Evolutionary conservation across 1,284 basidiomycete genomes (phyloP).

Genomic region (Marasmius tenuissimus): DNA sequence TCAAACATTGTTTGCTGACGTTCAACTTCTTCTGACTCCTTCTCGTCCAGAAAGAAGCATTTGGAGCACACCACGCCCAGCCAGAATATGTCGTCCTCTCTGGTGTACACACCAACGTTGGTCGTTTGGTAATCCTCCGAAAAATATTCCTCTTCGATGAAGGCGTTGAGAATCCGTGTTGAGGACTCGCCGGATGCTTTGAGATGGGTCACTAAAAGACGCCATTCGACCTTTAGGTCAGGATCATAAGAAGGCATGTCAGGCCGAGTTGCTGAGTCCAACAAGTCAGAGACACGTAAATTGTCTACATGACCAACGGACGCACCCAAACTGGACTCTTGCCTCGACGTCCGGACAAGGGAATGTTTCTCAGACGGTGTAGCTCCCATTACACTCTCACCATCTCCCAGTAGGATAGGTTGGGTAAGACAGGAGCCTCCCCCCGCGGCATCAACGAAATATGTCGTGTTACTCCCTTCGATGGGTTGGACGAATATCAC

Average conservation of each 20-base stretch:
- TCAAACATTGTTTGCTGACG: not conserved
- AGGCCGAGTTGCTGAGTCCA: not conserved
- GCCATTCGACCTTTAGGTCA: conserved; percentile 26
- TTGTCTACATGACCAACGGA: not conserved
- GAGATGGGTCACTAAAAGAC: conserved; percentile 29
- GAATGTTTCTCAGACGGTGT: conserved; percentile 27
- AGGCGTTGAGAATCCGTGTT: conserved; percentile 28
- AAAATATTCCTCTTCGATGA: conserved; percentile 36
- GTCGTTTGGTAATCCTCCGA: conserved; percentile 26
- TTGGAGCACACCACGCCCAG: conserved; percentile 30
- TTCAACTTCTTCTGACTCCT: conserved; percentile 7
- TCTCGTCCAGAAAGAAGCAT: conserved; percentile 26
- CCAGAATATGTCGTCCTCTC: conserved; percentile 25
- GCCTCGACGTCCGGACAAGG: conserved; percentile 19
- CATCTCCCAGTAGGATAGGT: conserved; percentile 32
- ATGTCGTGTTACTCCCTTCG: conserved; percentile 28
- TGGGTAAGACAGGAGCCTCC: conserved; percentile 25
- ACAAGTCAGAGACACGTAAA: not conserved
- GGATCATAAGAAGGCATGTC: conserved; percentile 6
- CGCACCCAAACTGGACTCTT: conserved; percentile 25
- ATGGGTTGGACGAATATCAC: conserved; percentile 37
- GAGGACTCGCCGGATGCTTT: conserved; percentile 10
- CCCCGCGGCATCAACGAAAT: conserved; percentile 23
- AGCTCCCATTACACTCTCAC: conserved; percentile 23
- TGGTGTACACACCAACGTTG: conserved; percentile 29